Percentiles rank a stretch among this genome's conserved stretches.
These are phyloP conservation scores for Hamamelis virginiana DNA, from an alignment of 164 flowering plant species.

Conservation along the genomic window DNA sequence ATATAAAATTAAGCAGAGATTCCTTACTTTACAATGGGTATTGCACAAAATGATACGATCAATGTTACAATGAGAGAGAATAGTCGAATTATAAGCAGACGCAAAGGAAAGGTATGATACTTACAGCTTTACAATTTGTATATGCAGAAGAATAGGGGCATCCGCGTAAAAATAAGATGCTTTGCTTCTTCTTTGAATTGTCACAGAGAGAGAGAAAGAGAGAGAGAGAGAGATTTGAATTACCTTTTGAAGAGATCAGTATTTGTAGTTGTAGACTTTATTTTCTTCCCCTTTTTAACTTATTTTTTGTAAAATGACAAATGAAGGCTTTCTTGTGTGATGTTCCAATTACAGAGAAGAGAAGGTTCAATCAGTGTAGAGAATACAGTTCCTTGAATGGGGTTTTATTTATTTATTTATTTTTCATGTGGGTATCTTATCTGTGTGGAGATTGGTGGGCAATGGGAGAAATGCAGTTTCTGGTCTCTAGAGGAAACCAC, in stretches of 20 bases:
- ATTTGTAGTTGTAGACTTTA: neutral
- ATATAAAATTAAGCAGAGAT: constrained; percentile 3
- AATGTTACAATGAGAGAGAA: neutral
- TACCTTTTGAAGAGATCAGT: neutral
- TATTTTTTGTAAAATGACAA: too few relatives aligned
- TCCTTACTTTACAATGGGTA: constrained; percentile 18
- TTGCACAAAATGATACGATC: neutral
- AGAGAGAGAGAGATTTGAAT: neutral
- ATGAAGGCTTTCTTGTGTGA: too few relatives aligned
- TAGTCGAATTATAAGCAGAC: neutral
- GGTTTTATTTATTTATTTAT: too few relatives aligned
- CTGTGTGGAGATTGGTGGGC: too few relatives aligned
- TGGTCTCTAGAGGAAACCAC: too few relatives aligned
- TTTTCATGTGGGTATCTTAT: too few relatives aligned
- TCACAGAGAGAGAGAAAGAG: neutral
- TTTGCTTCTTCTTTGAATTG: constrained; percentile 13
- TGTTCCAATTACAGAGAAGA: too few relatives aligned
- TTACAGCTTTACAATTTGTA: neutral
- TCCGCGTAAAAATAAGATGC: constrained; percentile 3
- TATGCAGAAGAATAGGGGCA: neutral
- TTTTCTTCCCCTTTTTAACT: neutral
- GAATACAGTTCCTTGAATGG: too few relatives aligned
- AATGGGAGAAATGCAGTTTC: too few relatives aligned
- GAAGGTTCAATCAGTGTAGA: too few relatives aligned
- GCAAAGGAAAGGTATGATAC: constrained; percentile 3